Evolutionary conservation across 345 rosid species (phyloP).

Genomic region (Eucalyptus coolabah): DNA sequence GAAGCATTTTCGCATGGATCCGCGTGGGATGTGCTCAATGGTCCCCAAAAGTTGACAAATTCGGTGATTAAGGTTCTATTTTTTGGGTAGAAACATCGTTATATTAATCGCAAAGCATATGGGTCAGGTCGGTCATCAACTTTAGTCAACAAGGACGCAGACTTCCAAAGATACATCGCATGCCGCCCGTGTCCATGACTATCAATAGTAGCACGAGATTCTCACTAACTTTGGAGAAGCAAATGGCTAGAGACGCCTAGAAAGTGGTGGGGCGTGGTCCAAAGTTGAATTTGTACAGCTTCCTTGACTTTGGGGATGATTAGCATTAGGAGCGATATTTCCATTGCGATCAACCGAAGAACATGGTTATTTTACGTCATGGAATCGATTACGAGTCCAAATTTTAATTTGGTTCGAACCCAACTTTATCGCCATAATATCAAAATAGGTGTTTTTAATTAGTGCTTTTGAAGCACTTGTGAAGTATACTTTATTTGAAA

Average conservation of each 20-base stretch:
- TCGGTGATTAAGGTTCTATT: background rate
- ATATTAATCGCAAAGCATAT: background rate
- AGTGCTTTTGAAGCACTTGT: background rate
- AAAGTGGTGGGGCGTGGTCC: background rate
- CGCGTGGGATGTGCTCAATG: background rate
- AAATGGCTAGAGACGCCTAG: background rate
- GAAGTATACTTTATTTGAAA: background rate
- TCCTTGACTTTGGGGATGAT: background rate
- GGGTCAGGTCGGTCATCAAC: background rate
- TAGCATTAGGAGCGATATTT: background rate
- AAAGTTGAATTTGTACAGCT: background rate
- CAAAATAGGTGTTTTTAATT: background rate
- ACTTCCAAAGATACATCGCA: background rate
- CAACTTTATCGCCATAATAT: background rate
- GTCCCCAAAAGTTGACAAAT: background rate
- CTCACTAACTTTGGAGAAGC: background rate
- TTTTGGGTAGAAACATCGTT: background rate
- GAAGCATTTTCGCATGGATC: background rate
- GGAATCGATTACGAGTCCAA: background rate
- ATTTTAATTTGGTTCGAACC: background rate
- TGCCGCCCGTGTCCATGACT: background rate
- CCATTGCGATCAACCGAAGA: background rate
- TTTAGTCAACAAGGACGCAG: background rate
- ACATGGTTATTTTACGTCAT: background rate
- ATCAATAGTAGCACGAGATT: background rate